Evolutionary conservation across 2,329 filamentous ascomycete species (phyloP).

Genomic region (Fusarium acutatum): DNA sequence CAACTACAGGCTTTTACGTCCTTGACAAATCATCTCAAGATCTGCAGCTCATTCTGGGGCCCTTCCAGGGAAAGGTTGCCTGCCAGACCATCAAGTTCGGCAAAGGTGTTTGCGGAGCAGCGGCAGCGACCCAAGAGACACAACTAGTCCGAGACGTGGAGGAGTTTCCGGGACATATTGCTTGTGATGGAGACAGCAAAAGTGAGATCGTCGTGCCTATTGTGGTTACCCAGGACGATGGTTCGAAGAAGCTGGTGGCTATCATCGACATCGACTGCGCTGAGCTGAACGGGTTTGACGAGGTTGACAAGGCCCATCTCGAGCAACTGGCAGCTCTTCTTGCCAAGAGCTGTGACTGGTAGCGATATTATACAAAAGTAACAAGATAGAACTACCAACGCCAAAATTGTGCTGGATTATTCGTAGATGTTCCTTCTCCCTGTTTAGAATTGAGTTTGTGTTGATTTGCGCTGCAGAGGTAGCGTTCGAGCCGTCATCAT

Average conservation of each 20-base stretch:
- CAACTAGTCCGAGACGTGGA: constrained; percentile 77
- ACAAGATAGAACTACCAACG: not conserved
- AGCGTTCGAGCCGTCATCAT: not conserved
- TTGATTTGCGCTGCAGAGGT: not conserved
- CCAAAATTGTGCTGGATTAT: not conserved
- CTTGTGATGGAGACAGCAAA: constrained; percentile 77
- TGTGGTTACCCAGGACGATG: constrained; percentile 48
- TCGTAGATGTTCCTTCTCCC: not conserved
- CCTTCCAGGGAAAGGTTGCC: constrained; percentile 82
- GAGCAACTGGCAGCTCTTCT: constrained; percentile 72
- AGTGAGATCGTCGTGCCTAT: constrained; percentile 88
- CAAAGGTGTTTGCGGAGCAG: constrained; percentile 78
- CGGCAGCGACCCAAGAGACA: constrained; percentile 67
- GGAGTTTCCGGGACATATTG: constrained; percentile 80
- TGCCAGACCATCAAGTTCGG: constrained; percentile 81
- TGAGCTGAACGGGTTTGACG: constrained; percentile 71
- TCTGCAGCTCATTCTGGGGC: constrained; percentile 75
- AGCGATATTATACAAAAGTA: not conserved
- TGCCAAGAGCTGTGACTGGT: constrained; percentile 72
- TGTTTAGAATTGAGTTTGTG: not conserved
- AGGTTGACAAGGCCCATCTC: constrained; percentile 70
- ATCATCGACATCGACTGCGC: constrained; percentile 86
- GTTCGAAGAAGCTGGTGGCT: constrained; percentile 64
- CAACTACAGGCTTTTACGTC: constrained; percentile 73
- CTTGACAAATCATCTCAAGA: constrained; percentile 59